These are phyloP conservation scores for Dendrobium nobile DNA, from an alignment of 106 monocot genomes.

Conservation along the genomic window DNA sequence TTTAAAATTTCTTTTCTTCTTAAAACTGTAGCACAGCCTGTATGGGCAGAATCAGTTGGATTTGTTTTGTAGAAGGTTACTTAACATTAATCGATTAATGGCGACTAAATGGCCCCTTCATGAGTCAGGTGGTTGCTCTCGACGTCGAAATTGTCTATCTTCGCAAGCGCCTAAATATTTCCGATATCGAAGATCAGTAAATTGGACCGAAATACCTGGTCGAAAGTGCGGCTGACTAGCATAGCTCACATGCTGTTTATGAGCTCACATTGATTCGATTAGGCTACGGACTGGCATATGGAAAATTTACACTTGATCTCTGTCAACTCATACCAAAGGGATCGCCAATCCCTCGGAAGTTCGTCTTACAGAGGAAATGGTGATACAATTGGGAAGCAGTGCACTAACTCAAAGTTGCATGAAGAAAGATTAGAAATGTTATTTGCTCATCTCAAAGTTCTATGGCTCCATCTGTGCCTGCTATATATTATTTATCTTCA, in stretches of 20 bases:
- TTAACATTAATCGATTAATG: neutral
- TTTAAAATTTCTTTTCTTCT: too few species aligned
- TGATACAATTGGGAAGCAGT: neutral
- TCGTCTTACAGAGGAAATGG: too few species aligned
- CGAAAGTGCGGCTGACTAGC: constrained; percentile 81
- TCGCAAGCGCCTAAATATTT: constrained; percentile 66
- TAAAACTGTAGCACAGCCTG: too few species aligned
- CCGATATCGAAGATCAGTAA: constrained; percentile 86
- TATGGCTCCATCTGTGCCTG: neutral
- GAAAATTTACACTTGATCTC: constrained; percentile 54
- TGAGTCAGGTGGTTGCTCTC: constrained; percentile 80
- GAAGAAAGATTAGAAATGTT: neutral
- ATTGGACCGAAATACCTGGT: constrained; percentile 98
- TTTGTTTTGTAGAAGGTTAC: neutral
- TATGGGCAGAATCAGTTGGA: neutral
- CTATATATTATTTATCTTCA: neutral
- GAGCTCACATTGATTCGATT: constrained; percentile 86
- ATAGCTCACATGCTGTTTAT: constrained; percentile 84
- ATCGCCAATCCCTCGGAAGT: too few species aligned
- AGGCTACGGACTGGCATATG: constrained; percentile 84
- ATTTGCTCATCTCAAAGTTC: neutral
- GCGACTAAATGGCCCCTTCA: neutral
- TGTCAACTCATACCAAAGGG: too few species aligned
- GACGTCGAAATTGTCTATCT: constrained; percentile 96
- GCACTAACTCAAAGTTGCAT: neutral